A percentile compares a stretch with the other conserved stretches of the same genome.
Evolutionary conservation across 192 early-diverging fungal species (phyloP).

Genomic region (Pilaira anomala): DNA sequence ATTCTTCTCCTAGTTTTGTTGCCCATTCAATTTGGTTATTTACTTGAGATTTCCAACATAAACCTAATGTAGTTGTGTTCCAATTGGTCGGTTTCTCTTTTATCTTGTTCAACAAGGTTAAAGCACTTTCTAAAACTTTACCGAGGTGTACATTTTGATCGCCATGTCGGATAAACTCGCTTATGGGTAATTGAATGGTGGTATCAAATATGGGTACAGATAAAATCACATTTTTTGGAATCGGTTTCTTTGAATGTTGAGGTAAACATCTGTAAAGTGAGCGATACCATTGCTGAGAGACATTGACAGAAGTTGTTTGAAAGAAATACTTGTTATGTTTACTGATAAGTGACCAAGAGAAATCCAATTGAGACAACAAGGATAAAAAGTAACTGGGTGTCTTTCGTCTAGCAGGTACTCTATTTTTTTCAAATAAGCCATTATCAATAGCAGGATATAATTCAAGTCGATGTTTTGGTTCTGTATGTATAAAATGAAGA

Average conservation of each 20-base stretch:
- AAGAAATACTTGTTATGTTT: not conserved
- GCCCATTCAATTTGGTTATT: not conserved
- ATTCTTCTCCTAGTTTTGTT: not conserved
- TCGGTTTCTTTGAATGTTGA: not conserved
- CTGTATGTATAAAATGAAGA: too few species aligned
- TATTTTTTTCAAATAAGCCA: too few species aligned
- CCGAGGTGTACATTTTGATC: not conserved
- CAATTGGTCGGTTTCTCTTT: not conserved
- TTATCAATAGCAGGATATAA: too few species aligned
- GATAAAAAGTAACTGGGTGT: not conserved
- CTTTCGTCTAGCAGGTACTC: too few species aligned
- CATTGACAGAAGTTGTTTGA: not conserved
- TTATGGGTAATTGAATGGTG: not conserved
- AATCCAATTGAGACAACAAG: not conserved
- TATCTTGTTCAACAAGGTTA: not conserved
- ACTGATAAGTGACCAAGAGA: not conserved
- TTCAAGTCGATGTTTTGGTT: too few species aligned
- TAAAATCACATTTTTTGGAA: not conserved
- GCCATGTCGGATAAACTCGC: not conserved
- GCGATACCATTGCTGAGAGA: constrained; percentile 7
- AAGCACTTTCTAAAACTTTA: not conserved
- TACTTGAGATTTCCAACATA: not conserved
- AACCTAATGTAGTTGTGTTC: not conserved
- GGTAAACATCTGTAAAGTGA: not conserved
- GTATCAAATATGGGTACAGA: not conserved